Conservation (phyloP, 352 stramenopile genomes). For the Pythium oligandrum region DNA sequence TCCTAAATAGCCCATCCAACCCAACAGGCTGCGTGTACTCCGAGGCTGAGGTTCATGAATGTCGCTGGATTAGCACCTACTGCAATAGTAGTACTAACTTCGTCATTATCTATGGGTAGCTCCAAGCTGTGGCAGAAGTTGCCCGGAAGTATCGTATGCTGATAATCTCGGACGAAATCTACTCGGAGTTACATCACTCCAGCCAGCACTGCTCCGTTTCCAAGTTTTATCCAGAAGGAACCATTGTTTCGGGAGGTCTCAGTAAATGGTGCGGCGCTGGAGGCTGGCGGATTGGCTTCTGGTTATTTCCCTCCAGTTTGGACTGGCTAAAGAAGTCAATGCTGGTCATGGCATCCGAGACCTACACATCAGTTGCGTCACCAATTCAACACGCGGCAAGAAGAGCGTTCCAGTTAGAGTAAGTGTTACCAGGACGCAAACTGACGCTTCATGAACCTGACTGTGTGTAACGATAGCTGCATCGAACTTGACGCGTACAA, state of each 20-base stretch:
- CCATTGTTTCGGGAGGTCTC: conserved; percentile 81
- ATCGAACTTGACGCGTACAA: conserved; percentile 78
- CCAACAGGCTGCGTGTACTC: conserved; percentile 80
- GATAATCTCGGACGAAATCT: conserved; percentile 89
- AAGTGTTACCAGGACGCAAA: conserved; percentile 13
- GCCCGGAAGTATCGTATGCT: conserved; percentile 83
- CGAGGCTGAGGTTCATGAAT: conserved; percentile 47
- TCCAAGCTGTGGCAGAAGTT: conserved; percentile 62
- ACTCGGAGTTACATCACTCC: conserved; percentile 78
- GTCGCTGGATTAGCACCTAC: too few relatives aligned
- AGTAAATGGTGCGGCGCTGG: conserved; percentile 87
- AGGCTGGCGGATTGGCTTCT: conserved; percentile 87
- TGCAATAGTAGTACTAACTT: too few relatives aligned
- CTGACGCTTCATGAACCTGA: neutral
- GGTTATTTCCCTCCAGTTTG: conserved; percentile 76
- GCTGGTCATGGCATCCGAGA: conserved; percentile 87
- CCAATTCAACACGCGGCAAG: conserved; percentile 83
- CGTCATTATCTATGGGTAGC: conserved; percentile 10
- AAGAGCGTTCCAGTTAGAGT: conserved; percentile 74
- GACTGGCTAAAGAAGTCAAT: conserved; percentile 81
- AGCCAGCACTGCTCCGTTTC: conserved; percentile 78
- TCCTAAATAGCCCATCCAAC: conserved; percentile 85
- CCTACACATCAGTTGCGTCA: conserved; percentile 82
- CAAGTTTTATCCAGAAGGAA: conserved; percentile 83
- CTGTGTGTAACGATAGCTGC: conserved; percentile 33